A percentile compares a stretch with the other conserved stretches of the same genome.
Evolutionary conservation across 257 asterid genomes (phyloP).

Genomic region (Fraxinus americana): DNA sequence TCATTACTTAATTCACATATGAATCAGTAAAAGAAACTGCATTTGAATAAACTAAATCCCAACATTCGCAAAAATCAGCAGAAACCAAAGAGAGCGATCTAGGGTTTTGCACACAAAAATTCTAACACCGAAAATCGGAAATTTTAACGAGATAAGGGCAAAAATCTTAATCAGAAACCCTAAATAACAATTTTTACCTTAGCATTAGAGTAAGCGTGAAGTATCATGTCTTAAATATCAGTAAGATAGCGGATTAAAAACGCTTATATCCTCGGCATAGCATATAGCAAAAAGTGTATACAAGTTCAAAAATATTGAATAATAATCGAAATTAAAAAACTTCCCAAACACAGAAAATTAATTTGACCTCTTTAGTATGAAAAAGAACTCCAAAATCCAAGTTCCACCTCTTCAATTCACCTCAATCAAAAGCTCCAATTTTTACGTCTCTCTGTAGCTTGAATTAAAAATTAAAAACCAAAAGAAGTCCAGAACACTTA

Average conservation of each 20-base stretch:
- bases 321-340: slow-evolving; percentile 7
- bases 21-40: not conserved
- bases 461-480: not conserved
- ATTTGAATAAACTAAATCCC: slow-evolving; percentile 13
- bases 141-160: not conserved
- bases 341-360: not conserved
- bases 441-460: not conserved
- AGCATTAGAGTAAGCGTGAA: slow-evolving; percentile 15
- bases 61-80: not conserved
- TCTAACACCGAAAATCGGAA: not conserved
- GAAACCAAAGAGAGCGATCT: slow-evolving; percentile 3
- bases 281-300: not conserved
- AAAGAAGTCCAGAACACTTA: not conserved
- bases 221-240: slow-evolving; percentile 26
- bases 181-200: slow-evolving; percentile 22
- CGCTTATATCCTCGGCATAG: not conserved
- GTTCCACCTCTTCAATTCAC: not conserved
- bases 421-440: not conserved
- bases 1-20: not conserved
- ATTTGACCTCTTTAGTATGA: not conserved
- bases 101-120: slow-evolving; percentile 19
- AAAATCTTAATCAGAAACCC: slow-evolving; percentile 31
- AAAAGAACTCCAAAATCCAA: not conserved
- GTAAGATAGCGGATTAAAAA: slow-evolving; percentile 12
- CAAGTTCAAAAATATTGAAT: slow-evolving; percentile 8